Percentiles rank a stretch among this genome's conserved stretches.
phyloP scores from a whole-genome alignment of 768 basidiomycete genomes.

The Candolleomyces efflorescens region DNA sequence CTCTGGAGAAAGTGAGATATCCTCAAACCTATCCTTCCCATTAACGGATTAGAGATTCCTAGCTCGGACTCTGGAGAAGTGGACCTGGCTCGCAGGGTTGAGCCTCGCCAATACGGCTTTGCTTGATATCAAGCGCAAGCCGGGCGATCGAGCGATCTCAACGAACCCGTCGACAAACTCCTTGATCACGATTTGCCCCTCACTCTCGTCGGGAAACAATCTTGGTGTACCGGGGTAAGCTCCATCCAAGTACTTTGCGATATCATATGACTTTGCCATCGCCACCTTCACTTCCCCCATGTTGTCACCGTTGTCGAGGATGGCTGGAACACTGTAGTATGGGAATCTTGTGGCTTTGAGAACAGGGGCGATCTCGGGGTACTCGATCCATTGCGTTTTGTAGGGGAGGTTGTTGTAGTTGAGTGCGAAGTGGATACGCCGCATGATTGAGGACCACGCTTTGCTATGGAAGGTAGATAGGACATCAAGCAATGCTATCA shows the following conservation, averaged over 20 bases:
- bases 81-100: constrained; percentile 7
- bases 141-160: constrained; percentile 8
- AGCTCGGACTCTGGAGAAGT: constrained; percentile 5
- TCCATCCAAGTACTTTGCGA: constrained; percentile 41
- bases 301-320: constrained; percentile 50
- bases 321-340: constrained; percentile 65
- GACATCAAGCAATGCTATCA: constrained; percentile 14
- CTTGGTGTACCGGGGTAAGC: constrained; percentile 32
- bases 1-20: background rate
- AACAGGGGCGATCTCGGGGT: constrained; percentile 72
- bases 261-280: constrained; percentile 36
- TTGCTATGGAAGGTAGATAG: background rate
- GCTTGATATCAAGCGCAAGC: constrained; percentile 1
- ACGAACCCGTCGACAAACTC: constrained; percentile 19
- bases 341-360: too few species aligned
- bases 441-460: constrained; percentile 5
- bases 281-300: constrained; percentile 27
- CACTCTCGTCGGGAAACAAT: constrained; percentile 29
- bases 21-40: background rate
- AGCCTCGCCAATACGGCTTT: constrained; percentile 1
- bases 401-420: constrained; percentile 73
- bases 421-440: constrained; percentile 41
- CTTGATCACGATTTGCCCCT: constrained; percentile 18
- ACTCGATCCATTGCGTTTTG: constrained; percentile 66
- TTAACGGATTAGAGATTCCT: background rate